Evolutionary conservation across 2,329 filamentous ascomycete genomes (phyloP), one percentile per base, ranked within the genome.

Genomic region (Aspergillus arachidicola): DNA sequence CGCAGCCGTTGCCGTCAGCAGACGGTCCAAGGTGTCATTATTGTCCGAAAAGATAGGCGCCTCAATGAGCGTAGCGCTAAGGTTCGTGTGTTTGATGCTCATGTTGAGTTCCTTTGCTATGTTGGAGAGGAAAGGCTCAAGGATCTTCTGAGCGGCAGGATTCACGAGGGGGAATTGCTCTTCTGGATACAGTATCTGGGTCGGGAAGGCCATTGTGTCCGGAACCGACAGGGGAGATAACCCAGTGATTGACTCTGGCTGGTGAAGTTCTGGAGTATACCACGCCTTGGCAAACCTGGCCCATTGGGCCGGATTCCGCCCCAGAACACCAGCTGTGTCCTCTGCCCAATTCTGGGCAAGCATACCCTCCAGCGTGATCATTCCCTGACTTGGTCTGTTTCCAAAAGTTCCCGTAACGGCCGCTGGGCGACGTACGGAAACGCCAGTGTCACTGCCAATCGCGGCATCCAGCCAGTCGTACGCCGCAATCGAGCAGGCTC

Each of bases 371-470:
- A 84, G 71, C 0, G 66, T 67, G 4, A 83, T 78, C 4, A 81
- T 70, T 0, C 72, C 78, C 6, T 80, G 78, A 53, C 77, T 78
- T 0, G 82, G 82, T 0, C 82, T 73, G 63, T 82, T 81, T 0
- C 81, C 83, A 41, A 81, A 84, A 0, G 81, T 63, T 1, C 82
- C 83, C 26, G 80, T 75, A 0, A 76, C 72, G 0, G 73, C 74
- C 1, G 81, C 79, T 0, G 83, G 83, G 0, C 80, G 76, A n/a
- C 83, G 77, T 59, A 84, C 82, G 5, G 77, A 80, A 6, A 80
- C 80, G 4, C 80, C 82, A 1, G 82, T 85, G 51, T 80, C 78
- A 14, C 69, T 74, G 2, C 78, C 78, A 51, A 80, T 73, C 7
- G 76, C 74, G 28, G 71, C 72, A 61, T 81, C 79, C 7, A 81